phyloP scores from a whole-genome alignment of 2,329 filamentous ascomycete genomes.

The Colletotrichum aenigma region DNA sequence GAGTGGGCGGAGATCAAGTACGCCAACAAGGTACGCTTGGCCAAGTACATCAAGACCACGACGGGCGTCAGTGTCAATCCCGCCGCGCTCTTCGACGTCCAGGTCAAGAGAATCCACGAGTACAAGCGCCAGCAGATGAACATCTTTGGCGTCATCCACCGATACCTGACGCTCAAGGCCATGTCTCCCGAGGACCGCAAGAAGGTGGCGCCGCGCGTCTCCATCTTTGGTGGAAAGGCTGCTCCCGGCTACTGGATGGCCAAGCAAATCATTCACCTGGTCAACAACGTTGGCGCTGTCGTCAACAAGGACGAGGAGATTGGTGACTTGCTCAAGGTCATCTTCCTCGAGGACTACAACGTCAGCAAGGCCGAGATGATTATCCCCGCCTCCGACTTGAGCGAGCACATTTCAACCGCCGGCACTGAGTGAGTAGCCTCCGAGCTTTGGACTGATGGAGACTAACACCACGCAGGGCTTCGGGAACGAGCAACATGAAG shows the following conservation, averaged over 20 bases:
- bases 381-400: conserved; percentile 90
- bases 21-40: conserved; percentile 91
- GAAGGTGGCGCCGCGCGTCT: conserved; percentile 86
- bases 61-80: conserved; percentile 86
- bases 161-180: conserved; percentile 87
- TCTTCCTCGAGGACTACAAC: conserved; percentile 98
- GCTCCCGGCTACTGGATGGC: conserved; percentile 99
- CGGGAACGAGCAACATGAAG: conserved; percentile 98
- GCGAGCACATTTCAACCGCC: conserved; percentile 97
- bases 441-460: neutral
- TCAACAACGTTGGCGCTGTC: conserved; percentile 88
- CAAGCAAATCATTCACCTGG: conserved; percentile 96
- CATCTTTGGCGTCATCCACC: conserved; percentile 96
- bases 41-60: conserved; percentile 86
- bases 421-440: conserved; percentile 78
- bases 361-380: conserved; percentile 99
- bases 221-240: conserved; percentile 97
- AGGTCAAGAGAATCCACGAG: conserved; percentile 99
- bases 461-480: conserved; percentile 49
- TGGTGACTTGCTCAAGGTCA: conserved; percentile 92
- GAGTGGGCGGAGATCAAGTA: conserved; percentile 98
- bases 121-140: conserved; percentile 99
- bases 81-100: conserved; percentile 88
- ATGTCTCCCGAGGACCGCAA: conserved; percentile 84
- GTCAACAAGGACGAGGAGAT: conserved; percentile 93